These are phyloP conservation scores for Entonaema liquescens DNA, from an alignment of 495 filamentous ascomycete genomes.

Conservation along the genomic window DNA sequence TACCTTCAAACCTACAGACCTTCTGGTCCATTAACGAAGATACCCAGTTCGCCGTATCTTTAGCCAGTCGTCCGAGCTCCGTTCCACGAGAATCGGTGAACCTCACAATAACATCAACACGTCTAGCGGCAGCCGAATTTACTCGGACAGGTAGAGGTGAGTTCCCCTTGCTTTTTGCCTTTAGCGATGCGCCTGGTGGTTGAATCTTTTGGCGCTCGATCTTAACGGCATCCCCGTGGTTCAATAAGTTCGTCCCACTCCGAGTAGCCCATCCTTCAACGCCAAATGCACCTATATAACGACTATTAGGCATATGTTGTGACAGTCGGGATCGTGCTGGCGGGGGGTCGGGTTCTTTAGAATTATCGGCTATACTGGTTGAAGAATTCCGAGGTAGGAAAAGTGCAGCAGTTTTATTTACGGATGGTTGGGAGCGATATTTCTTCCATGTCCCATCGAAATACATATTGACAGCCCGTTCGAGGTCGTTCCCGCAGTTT, in stretches of 20 bases:
- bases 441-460: slow-evolving; percentile 92
- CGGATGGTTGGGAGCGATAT: slow-evolving; percentile 25
- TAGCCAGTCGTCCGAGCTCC: slow-evolving; percentile 88
- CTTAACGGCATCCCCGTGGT: slow-evolving; percentile 77
- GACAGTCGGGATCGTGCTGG: slow-evolving; percentile 9
- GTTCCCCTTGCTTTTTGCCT: slow-evolving; percentile 57
- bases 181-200: slow-evolving; percentile 57
- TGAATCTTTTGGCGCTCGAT: slow-evolving; percentile 88
- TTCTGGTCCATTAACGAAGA: slow-evolving; percentile 92
- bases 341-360: slow-evolving; percentile 15
- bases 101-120: slow-evolving; percentile 86
- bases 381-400: slow-evolving; percentile 11
- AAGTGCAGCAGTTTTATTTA: slow-evolving; percentile 22
- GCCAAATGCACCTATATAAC: slow-evolving; percentile 93
- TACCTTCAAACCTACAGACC: slow-evolving; percentile 85
- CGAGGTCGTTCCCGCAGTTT: slow-evolving; percentile 69
- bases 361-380: slow-evolving; percentile 5
- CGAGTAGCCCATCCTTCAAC: slow-evolving; percentile 92
- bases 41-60: slow-evolving; percentile 92
- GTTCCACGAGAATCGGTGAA: slow-evolving; percentile 83
- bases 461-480: slow-evolving; percentile 82
- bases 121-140: slow-evolving; percentile 61
- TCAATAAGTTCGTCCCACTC: slow-evolving; percentile 76
- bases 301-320: slow-evolving; percentile 62
- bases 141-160: slow-evolving; percentile 45